Evolutionary conservation across 2,329 filamentous ascomycete species (phyloP).

Genomic region (Ophiostoma himal-ulmi): DNA sequence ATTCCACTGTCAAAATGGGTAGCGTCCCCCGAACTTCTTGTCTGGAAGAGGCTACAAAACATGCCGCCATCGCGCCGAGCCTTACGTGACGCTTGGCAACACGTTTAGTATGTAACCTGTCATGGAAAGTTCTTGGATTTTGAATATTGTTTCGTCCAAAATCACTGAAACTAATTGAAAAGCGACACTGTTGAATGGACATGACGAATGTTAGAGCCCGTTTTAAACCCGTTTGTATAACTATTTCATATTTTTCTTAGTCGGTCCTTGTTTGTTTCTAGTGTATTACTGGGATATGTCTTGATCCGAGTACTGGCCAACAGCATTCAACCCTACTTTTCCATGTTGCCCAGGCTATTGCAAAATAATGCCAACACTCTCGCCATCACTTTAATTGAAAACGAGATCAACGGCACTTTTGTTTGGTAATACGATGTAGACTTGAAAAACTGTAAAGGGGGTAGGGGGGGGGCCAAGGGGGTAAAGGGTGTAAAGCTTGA

Average conservation of each 20-base stretch:
- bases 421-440: neutral
- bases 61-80: slow-evolving; percentile 12
- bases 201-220: neutral
- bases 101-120: slow-evolving; percentile 13
- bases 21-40: neutral
- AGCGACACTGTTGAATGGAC: neutral
- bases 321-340: neutral
- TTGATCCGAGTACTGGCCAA: neutral
- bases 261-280: neutral
- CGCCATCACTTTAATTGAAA: slow-evolving; percentile 2
- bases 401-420: neutral
- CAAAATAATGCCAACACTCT: slow-evolving; percentile 14
- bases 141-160: neutral
- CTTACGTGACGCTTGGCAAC: slow-evolving; percentile 11
- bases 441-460: neutral
- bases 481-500: too few species aligned
- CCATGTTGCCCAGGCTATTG: slow-evolving; percentile 5
- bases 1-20: slow-evolving; percentile 4
- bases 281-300: neutral
- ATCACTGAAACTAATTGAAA: neutral
- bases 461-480: too few species aligned
- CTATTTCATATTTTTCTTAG: neutral
- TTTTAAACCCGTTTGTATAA: neutral
- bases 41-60: slow-evolving; percentile 9
- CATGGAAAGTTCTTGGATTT: neutral